Evolutionary conservation across 2,329 filamentous ascomycete species (phyloP).

Genomic region (Fusarium sp.): DNA sequence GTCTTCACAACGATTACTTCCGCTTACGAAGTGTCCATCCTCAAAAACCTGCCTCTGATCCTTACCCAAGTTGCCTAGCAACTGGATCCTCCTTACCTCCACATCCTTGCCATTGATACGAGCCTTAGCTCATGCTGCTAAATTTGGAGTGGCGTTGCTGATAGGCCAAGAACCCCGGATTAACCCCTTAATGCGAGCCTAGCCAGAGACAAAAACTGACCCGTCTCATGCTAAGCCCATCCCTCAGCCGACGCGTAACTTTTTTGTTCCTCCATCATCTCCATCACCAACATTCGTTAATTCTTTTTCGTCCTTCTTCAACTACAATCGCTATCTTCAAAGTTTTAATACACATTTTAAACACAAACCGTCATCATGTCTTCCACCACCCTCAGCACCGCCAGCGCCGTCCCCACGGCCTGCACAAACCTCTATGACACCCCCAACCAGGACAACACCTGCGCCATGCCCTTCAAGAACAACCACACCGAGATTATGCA

Average conservation of each 20-base stretch:
- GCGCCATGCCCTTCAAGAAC: slow-evolving; percentile 52
- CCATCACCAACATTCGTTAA: slow-evolving; percentile 20
- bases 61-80: slow-evolving; percentile 27
- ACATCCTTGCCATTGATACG: slow-evolving; percentile 26
- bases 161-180: slow-evolving; percentile 26
- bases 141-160: slow-evolving; percentile 16
- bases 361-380: slow-evolving; percentile 41
- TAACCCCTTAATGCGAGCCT: slow-evolving; percentile 31
- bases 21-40: background rate
- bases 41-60: background rate
- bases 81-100: slow-evolving; percentile 7
- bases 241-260: background rate
- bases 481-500: slow-evolving; percentile 56
- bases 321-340: background rate
- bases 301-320: background rate
- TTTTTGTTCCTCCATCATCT: slow-evolving; percentile 3
- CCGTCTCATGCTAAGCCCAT: background rate
- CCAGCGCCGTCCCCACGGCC: slow-evolving; percentile 11
- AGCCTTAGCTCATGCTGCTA: slow-evolving; percentile 19
- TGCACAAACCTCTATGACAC: slow-evolving; percentile 51
- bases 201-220: slow-evolving; percentile 19
- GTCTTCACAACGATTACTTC: background rate
- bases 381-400: slow-evolving; percentile 23
- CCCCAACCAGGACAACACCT: slow-evolving; percentile 56
- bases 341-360: background rate